Evolutionary conservation across 2,329 filamentous ascomycete species (phyloP).

Genomic region (Pseudogymnoascus sp.): DNA sequence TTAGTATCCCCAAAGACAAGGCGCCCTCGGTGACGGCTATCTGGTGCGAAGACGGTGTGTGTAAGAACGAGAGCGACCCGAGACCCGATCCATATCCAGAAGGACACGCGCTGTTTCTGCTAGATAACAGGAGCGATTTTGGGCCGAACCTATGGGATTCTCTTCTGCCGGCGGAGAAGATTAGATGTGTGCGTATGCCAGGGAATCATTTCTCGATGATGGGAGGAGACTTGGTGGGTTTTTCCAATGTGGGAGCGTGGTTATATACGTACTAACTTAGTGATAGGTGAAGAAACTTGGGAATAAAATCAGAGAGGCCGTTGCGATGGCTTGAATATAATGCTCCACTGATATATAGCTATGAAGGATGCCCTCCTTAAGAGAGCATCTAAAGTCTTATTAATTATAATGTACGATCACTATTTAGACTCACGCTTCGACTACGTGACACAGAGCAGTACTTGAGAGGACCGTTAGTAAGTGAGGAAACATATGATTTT

Average conservation of each 20-base stretch:
- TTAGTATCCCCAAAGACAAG: conserved; percentile 50
- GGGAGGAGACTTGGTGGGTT: conserved; percentile 48
- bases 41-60: conserved; percentile 69
- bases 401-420: neutral
- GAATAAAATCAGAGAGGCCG: conserved; percentile 10
- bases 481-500: neutral
- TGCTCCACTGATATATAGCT: neutral
- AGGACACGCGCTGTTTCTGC: conserved; percentile 59
- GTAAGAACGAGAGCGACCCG: conserved; percentile 58
- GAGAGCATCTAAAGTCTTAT: neutral
- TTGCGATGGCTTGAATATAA: conserved; percentile 1
- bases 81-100: conserved; percentile 54
- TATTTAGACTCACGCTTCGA: neutral
- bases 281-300: conserved; percentile 9
- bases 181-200: conserved; percentile 59
- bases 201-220: conserved; percentile 75
- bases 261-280: neutral
- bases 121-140: conserved; percentile 68
- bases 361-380: neutral
- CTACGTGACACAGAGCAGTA: neutral
- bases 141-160: conserved; percentile 63
- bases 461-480: neutral
- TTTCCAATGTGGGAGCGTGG: neutral
- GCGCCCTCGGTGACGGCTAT: conserved; percentile 58
- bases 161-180: conserved; percentile 53